Evolutionary conservation across 805 yeast genomes (phyloP), one percentile per base, ranked within the genome.

Genomic region (Nakazawaea ishiwadae): DNA sequence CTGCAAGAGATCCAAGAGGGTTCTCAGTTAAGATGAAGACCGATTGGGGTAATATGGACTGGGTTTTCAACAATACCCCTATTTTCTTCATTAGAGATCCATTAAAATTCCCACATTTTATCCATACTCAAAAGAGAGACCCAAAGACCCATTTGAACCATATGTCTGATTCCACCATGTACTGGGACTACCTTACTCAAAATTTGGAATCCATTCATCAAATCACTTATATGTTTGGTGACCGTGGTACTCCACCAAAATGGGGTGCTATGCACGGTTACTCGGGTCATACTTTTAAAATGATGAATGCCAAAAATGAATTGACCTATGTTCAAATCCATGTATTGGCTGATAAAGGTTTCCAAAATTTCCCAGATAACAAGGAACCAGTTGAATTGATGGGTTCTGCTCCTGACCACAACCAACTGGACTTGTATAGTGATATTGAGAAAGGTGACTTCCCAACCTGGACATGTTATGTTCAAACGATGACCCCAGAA

Each of bases 1-100:
- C 81, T 17, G 78, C 74, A 14, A 73, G 87, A 55, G 86, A 80
- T 53, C 86, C 86, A 33, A 71, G 86, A 55, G 87, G 87, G 3
- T 81, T 79, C 56, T 64, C 84, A 12, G 74, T 76, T 33, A 81
- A 81, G 61, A 65, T 80, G 48, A 75, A 75, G 65, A 80, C 86
- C 15, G 82, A 78, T 47, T 80, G 77, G 55, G 87, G 87, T 40
- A 75, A 72, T 59, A 61, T 77, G 52, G 87, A 80, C 64, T 79
- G 83, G 82, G 87, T 80, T 16, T 78, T 76, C 68, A 81, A 79
- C 65, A 81, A 81, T 64, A 81, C 86, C 16, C 87, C 87, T 11
- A 68, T 79, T 20, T 79, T 79, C 57, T 79, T 79, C 62, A 65
- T 79, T 45, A 68, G 84, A 48, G 81, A 79, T 59, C 84, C 84